Base-by-base conservation (phyloP, 495 filamentous ascomycete species). In the Cenococcum geophilum region DNA sequence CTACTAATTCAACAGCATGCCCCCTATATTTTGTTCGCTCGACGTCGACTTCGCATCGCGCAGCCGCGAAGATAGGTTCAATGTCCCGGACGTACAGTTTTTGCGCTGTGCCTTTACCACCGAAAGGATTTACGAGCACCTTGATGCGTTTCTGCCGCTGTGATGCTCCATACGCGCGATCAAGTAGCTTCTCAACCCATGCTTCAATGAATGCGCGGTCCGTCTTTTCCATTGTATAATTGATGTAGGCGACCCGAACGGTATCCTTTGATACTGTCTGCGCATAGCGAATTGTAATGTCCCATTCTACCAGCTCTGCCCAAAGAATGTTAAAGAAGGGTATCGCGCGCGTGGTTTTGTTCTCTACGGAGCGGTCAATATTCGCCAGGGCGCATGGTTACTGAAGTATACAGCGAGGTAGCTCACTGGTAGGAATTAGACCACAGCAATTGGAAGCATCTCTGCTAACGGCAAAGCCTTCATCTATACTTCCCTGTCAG, bases 71-170 rank as follows among this genome's bases (percentile, higher is more conserved):
- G 43, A 98, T 78, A 5, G 92, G 89, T 66, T 86, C 86, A 42
- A 92, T 86, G 61, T 92, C 79, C 53, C 82, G 82, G 57, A 83
- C 74, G 79, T 89, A 98, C 59, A 86, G 79, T 64, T 83, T 85
- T 49, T 78, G 76, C 16, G 91, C 93, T 27, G 79, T 81, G 12
- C 92, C 91, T 23, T 90, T 84, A 5, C 93, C 93, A 23, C 91
- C 89, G 62, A 92, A 87, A 0, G 93, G 93, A 68, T 97, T 98
- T 62, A 98, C 80, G 18, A 97, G 74, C 32, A 97, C 83, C 74
- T 93, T 93, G 66, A 92, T 81, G 25, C 89, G 82, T 70, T 89
- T 92, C 43, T 77, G 79, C 20, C 79, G 82, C 48, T 86, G 81
- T 0, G 85, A 82, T n/a, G 80, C 76, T 20, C 84, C 86, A 68